phyloP scores from a whole-genome alignment of 2,329 filamentous ascomycete species.

The Berkeleyomyces rouxiae region DNA sequence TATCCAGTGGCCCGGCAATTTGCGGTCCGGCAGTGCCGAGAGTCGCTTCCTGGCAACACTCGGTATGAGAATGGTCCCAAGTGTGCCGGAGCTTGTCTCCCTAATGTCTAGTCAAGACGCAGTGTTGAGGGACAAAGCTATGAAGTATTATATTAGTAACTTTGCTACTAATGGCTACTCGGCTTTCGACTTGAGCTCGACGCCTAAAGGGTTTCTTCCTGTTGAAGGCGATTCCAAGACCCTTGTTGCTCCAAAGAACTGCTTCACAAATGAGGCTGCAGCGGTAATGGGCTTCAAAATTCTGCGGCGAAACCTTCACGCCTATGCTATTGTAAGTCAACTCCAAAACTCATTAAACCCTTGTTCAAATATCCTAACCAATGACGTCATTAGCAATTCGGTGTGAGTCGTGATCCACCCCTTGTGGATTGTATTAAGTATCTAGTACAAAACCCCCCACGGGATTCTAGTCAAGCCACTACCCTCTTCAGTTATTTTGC shows the following conservation, averaged over 20 bases:
- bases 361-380: background rate
- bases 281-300: conserved; percentile 68
- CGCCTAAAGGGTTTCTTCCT: conserved; percentile 50
- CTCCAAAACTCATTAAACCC: background rate
- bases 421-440: conserved; percentile 61
- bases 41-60: conserved; percentile 56
- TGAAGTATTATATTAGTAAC: conserved; percentile 70
- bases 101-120: conserved; percentile 53
- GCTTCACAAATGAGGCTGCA: conserved; percentile 67
- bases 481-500: conserved; percentile 73
- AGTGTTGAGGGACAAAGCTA: conserved; percentile 46
- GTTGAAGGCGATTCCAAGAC: conserved; percentile 48
- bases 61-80: conserved; percentile 57
- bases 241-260: conserved; percentile 56
- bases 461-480: conserved; percentile 46
- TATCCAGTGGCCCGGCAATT: conserved; percentile 64
- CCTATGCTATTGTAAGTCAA: conserved; percentile 44
- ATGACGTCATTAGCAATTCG: conserved; percentile 46
- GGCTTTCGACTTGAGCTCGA: conserved; percentile 39
- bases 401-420: conserved; percentile 65
- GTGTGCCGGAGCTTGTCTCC: conserved; percentile 55
- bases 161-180: conserved; percentile 64
- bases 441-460: conserved; percentile 56
- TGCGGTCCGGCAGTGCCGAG: conserved; percentile 49
- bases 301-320: conserved; percentile 56